Evolutionary conservation across 768 basidiomycete genomes (phyloP), one percentile per base, ranked within the genome.

Genomic region (Amyloporia xantha): DNA sequence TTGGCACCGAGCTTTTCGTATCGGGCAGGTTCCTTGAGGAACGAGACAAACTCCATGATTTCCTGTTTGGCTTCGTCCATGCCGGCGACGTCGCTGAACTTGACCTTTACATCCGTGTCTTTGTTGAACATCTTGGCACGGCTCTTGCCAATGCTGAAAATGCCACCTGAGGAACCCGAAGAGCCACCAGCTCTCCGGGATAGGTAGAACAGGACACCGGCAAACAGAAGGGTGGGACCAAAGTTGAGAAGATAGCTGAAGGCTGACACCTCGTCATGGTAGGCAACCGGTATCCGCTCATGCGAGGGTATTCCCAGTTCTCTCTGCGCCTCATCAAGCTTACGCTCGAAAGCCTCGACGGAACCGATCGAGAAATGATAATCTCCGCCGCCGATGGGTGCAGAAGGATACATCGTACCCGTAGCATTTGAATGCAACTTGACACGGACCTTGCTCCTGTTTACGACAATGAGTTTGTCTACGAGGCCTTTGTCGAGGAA

Each of bases 41-140:
- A 98, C 59, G 96, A 94, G 65, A 99, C 96, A 58, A 98, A 99
- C 66, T 99, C 96, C 91, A 98, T 95, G 59, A 99, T 95, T 71
- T 99, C 96, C 72, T 94, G 90, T 74, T 99, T 99, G 38, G 94
- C 96, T 69, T 99, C 96, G 69, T 99, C 96, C 95, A 98, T 98
- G 30, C 96, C 96, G 12, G 96, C 96, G 15, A 99, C 91, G 63
- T 99, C 93, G 70, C 84, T 84, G 73, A 99, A 99, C 66, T 88
- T 88, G 60, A 87, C 82, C 64, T 82, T 86, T 62, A 98, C 85
- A 45, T 94, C 89, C 27, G 88, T 92, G 58, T 99, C 95, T 71
- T 95, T 88, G 74, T 98, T 97, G 71, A 97, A 98, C 62, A 96
- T 71, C 68, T 84, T 91, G 12, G 96, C 96, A 52, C 77, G 81